Evolutionary conservation across 352 stramenopile species (phyloP).

Genomic region (Phytophthora litchii): DNA sequence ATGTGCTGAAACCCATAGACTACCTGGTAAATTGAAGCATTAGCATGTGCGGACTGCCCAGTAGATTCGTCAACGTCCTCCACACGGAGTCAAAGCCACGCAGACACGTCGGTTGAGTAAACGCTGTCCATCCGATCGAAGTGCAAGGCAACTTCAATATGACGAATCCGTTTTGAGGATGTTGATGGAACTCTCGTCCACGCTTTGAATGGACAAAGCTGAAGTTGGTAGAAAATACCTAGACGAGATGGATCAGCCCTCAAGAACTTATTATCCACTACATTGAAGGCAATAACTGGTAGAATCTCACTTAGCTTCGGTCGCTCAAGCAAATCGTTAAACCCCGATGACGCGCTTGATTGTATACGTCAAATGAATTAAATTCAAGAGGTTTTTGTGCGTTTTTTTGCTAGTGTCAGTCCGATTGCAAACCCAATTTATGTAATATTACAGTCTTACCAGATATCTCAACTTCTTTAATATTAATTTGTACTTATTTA

Average conservation of each 20-base stretch:
- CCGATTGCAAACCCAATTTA: not conserved
- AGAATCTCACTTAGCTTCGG: no score
- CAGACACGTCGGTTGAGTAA: conserved; percentile 23
- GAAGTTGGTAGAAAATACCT: conserved; percentile 10
- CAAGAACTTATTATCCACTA: not conserved
- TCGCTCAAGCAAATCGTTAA: not conserved
- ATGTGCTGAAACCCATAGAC: no score
- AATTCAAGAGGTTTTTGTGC: not conserved
- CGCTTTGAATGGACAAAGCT: conserved; percentile 2
- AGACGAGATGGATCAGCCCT: not conserved
- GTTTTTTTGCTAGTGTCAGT: not conserved
- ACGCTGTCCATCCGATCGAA: conserved; percentile 12
- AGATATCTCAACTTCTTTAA: not conserved
- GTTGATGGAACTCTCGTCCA: not conserved
- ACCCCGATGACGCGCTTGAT: not conserved
- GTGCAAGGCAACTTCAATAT: conserved; percentile 18
- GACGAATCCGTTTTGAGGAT: conserved; percentile 15
- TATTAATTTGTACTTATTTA: not conserved
- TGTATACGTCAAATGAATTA: conserved; percentile 24
- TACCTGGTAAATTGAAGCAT: no score
- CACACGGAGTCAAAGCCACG: conserved; percentile 8
- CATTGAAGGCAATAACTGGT: not conserved
- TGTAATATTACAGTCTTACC: no score
- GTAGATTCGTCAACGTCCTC: conserved; percentile 20
- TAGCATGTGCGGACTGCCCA: not conserved